A percentile compares a stretch with the other conserved stretches of the same genome.
Conservation (phyloP, 1,284 basidiomycete genomes). For the Irpex sp. region DNA sequence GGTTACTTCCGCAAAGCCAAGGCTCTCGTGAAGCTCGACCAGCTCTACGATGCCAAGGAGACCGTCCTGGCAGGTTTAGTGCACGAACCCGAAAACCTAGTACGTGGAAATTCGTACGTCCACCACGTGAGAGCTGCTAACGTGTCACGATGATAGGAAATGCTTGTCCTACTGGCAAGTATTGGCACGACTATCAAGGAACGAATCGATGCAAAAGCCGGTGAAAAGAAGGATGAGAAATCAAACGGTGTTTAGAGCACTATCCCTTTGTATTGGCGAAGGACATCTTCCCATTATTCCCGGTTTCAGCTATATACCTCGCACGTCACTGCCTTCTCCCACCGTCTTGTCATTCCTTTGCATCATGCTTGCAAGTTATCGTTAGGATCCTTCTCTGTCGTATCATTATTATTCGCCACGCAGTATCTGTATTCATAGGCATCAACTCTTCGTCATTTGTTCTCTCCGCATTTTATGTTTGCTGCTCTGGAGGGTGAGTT, state of each 20-base stretch:
- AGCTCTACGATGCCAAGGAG: constrained; percentile 74
- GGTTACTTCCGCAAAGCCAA: constrained; percentile 93
- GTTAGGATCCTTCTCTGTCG: neutral
- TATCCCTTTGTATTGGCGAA: neutral
- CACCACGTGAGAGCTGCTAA: too few species aligned
- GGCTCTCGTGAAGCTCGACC: constrained; percentile 75
- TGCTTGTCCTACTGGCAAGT: constrained; percentile 1
- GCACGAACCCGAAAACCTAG: constrained; percentile 83
- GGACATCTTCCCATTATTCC: neutral
- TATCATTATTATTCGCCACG: neutral
- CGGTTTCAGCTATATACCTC: neutral
- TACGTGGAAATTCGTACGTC: constrained; percentile 28
- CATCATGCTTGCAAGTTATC: neutral
- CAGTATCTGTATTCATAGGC: neutral
- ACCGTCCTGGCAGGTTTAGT: constrained; percentile 80
- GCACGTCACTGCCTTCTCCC: neutral
- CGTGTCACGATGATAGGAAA: constrained; percentile 1
- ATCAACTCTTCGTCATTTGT: neutral
- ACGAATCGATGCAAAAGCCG: neutral
- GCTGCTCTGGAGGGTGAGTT: neutral
- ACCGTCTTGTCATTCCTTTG: neutral
- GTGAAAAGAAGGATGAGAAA: neutral
- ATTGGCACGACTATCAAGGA: neutral
- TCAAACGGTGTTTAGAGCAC: neutral
- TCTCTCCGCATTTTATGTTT: neutral